Base-by-base conservation (phyloP, 768 basidiomycete genomes). In the Suillus discolor region DNA sequence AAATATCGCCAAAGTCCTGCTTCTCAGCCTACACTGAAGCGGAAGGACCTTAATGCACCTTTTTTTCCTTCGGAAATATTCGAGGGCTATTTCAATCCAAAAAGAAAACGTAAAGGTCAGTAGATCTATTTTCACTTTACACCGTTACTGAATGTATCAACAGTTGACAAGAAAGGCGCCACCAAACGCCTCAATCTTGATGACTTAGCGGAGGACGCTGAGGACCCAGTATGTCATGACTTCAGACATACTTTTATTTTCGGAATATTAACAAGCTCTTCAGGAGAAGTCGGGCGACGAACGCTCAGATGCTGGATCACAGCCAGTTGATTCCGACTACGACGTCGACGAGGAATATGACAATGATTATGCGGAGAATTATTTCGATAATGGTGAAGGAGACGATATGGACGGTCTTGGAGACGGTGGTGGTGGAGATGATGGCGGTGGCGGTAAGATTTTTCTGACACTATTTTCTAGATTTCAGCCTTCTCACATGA, bases 291-390 rank as follows among this genome's bases (percentile, higher is more conserved):
- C 89, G 0, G 85, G 83, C 28, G 88, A 89, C 7, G 91, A 93
- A 64, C 80, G 81, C 4, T 92, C 90, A 38, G 87, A 91, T 18
- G 83, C 76, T 31, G 90, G 86, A 25, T 91, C 90, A 13, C 88
- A 90, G 70, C 85, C 76, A 38, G 84, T 77, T 8, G 87, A 87
- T 47, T 88, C 86, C 31, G 92, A 94, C 74, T 94, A 94, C 72
- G 93, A 94, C 68, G 91, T 92, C 25, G 91, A 94, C 39, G 94
- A 96, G 75, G 93, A 94, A 71, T 93, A 94, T 72, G 93, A 94
- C 76, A 94, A 95, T 69, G 93, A 95, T 68, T 95, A 95, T 67
- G 93, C 90, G 3, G 90, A 91, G 67, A 93, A 95, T 73, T 94
- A 95, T 82, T 95, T 95, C 73, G 93, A 95, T 75, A 94, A 93